Evolutionary conservation across 2,329 filamentous ascomycete species (phyloP), one percentile per base, ranked within the genome.

Genomic region (Fusarium sambucinum): DNA sequence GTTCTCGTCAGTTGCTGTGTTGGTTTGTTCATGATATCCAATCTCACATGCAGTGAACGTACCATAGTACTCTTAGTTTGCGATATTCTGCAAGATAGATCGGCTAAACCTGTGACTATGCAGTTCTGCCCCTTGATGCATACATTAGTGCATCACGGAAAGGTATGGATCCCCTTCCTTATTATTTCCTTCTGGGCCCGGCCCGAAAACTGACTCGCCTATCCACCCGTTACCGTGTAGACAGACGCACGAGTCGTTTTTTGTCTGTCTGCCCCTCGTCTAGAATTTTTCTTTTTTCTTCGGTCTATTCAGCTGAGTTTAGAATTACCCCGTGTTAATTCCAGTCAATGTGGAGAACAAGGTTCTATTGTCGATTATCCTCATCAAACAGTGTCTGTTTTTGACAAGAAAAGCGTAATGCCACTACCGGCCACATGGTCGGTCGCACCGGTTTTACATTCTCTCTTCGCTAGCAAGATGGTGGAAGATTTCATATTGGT

Each of bases 101-200:
- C 21, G 13, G n/a, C n/a, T n/a, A n/a, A n/a, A n/a, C n/a, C n/a
- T n/a, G n/a, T n/a, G n/a, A n/a, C n/a, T n/a, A 25, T 42, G 40
- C 40, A 42, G 19, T 41, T 8, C 17, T 41, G 21, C 40, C 41
- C 59, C 35, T 64, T 52, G 10, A 46, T 64, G 64, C 61, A 64
- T 64, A 64, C 61, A 64, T 64, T 64, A 64, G 61, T 59, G 59
- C 59, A 40, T 38, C 35, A 47, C 14, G 4, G 12, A 38, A 38
- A 37, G 40, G 13, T 27, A 56, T 59, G 59, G 51, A 63, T 63
- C 59, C 52, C 32, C 21, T 50, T 37, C 21, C 32, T 37, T 50
- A 27, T 50, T 50, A 38, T 38, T 29, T 44, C 27, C 38, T 46
- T 19, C n/a, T 33, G 41, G 21, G 10, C 32, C 35, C 32, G 59